Percentiles rank a stretch among this genome's conserved stretches.
These are phyloP conservation scores for Stemphylium lycopersici DNA, from an alignment of 2,329 filamentous ascomycete genomes.

Conservation along the genomic window DNA sequence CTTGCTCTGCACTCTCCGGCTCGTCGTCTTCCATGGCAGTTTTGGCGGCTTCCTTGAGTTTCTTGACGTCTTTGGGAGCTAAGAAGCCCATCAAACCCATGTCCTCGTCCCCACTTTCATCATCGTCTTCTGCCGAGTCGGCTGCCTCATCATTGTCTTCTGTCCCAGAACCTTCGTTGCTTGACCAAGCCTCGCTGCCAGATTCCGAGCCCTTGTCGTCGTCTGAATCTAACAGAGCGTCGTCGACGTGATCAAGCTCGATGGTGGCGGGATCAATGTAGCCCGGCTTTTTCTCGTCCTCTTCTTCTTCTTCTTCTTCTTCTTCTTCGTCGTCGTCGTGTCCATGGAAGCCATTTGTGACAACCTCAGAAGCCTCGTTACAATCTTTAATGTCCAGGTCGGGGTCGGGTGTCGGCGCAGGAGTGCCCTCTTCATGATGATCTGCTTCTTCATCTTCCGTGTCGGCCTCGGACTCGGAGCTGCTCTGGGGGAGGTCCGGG, in stretches of 20 bases:
- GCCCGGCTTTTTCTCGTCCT: constrained; percentile 19
- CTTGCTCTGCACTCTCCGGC: constrained; percentile 48
- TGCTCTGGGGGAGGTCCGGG: constrained; percentile 54
- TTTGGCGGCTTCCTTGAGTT: constrained; percentile 43
- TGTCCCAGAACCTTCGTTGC: constrained; percentile 43
- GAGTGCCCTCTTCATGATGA: constrained; percentile 45
- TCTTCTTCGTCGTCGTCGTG: constrained; percentile 19
- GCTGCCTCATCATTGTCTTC: constrained; percentile 25
- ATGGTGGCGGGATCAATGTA: constrained; percentile 46
- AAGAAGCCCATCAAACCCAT: constrained; percentile 46
- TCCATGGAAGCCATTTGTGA: constrained; percentile 34
- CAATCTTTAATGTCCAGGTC: constrained; percentile 35
- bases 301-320: no score
- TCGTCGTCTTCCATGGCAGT: constrained; percentile 27
- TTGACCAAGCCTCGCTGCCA: constrained; percentile 47
- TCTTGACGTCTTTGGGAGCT: constrained; percentile 41
- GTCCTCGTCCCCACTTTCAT: constrained; percentile 44
- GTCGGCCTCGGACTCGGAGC: constrained; percentile 30
- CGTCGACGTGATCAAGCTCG: constrained; percentile 51
- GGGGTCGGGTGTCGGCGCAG: constrained; percentile 39
- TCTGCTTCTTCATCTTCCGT: no score
- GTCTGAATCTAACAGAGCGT: constrained; percentile 48
- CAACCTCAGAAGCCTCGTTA: constrained; percentile 16
- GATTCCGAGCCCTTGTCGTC: constrained; percentile 38
- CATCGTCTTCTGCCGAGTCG: constrained; percentile 27